phyloP scores from a whole-genome alignment of 805 yeast genomes.

The Gaillardinia entomophila region DNA sequence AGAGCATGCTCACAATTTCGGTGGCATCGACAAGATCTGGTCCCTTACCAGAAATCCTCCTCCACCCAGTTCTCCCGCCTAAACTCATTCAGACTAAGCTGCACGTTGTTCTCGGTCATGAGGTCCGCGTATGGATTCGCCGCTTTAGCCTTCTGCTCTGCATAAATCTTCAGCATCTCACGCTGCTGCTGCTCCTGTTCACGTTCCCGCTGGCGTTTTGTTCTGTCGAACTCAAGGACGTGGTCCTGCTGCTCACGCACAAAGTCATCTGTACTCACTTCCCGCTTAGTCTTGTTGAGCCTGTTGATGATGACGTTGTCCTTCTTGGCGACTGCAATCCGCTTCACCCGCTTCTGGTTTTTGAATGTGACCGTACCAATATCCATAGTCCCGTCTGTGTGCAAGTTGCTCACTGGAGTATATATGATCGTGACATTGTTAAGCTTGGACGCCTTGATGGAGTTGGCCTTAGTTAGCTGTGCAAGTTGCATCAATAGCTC shows the following conservation, averaged over 20 bases:
- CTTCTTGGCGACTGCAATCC: conserved; percentile 47
- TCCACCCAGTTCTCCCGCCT: conserved; percentile 47
- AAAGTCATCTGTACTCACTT: conserved; percentile 43
- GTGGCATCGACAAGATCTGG: too few species aligned
- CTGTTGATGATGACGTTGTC: conserved; percentile 58
- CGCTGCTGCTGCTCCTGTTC: conserved; percentile 19
- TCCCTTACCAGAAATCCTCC: conserved; percentile 46
- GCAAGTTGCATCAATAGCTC: conserved; percentile 46
- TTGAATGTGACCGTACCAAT: conserved; percentile 75
- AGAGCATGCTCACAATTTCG: too few species aligned
- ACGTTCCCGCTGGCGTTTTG: conserved; percentile 35
- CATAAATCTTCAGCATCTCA: conserved; percentile 30
- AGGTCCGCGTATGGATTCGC: conserved; percentile 36
- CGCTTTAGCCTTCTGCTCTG: conserved; percentile 34
- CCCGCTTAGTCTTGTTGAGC: conserved; percentile 59
- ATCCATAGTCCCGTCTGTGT: conserved; percentile 66
- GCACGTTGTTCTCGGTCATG: conserved; percentile 40
- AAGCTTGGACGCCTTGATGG: conserved; percentile 69
- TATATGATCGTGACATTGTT: conserved; percentile 61
- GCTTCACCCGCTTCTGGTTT: conserved; percentile 48
- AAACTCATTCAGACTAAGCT: conserved; percentile 40
- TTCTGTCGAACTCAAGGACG: conserved; percentile 28
- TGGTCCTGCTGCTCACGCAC: conserved; percentile 21
- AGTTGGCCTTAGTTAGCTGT: conserved; percentile 72
- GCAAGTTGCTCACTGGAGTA: conserved; percentile 69